phyloP scores from a whole-genome alignment of 2,329 filamentous ascomycete genomes.

The Botrytis deweyae region DNA sequence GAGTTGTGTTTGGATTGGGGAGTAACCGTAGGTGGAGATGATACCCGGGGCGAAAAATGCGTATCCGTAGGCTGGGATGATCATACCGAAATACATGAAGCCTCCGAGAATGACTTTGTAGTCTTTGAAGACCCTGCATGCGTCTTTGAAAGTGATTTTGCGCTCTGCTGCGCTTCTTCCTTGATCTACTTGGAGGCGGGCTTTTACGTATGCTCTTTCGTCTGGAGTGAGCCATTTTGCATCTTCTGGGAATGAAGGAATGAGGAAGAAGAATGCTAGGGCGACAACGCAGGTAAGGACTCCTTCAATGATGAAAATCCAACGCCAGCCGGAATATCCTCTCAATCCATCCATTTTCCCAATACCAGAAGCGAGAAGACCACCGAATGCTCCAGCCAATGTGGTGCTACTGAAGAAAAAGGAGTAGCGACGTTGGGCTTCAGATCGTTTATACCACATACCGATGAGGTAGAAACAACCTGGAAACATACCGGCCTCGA shows the following conservation, averaged over 20 bases:
- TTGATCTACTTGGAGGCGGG: slow-evolving; percentile 66
- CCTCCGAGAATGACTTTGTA: slow-evolving; percentile 72
- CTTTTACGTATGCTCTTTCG: slow-evolving; percentile 65
- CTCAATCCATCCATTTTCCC: slow-evolving; percentile 77
- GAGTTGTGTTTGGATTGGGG: slow-evolving; percentile 51
- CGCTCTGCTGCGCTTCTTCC: slow-evolving; percentile 65
- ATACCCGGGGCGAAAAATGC: slow-evolving; percentile 76
- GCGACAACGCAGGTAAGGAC: slow-evolving; percentile 60
- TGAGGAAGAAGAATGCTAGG: slow-evolving; percentile 64
- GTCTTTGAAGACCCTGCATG: slow-evolving; percentile 66
- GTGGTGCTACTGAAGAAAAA: slow-evolving; percentile 90
- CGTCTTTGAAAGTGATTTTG: slow-evolving; percentile 57
- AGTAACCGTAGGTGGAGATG: slow-evolving; percentile 65
- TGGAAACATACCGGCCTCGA: slow-evolving; percentile 75
- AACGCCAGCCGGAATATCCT: slow-evolving; percentile 73
- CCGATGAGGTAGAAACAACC: slow-evolving; percentile 73
- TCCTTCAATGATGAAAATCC: slow-evolving; percentile 82
- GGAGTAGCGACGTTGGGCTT: slow-evolving; percentile 87
- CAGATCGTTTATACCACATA: slow-evolving; percentile 86
- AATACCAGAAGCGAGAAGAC: slow-evolving; percentile 80
- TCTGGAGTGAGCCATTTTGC: slow-evolving; percentile 70
- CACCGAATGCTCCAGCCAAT: slow-evolving; percentile 80
- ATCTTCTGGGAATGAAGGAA: slow-evolving; percentile 74
- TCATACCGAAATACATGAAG: slow-evolving; percentile 78
- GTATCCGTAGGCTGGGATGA: slow-evolving; percentile 75